Base-by-base conservation (phyloP, 2,329 filamentous ascomycete species). In the Cyphellophora europaea region DNA sequence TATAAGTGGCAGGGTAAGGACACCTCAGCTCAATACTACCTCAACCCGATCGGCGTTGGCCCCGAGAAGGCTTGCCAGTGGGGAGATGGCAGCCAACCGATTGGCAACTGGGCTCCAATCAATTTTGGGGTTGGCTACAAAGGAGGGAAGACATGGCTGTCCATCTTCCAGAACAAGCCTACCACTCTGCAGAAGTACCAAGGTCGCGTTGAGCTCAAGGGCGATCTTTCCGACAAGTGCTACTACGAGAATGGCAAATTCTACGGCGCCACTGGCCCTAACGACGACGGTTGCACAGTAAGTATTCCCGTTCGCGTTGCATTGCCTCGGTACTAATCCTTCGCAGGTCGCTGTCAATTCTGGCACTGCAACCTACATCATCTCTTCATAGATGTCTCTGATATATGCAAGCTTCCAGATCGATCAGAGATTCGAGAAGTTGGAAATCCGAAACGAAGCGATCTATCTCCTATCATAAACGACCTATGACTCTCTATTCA, bases 11-110 rank as follows among this genome's bases (percentile, higher is more conserved):
- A 84, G 52, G 74, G 74, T 50, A 72, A 72, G 58, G 51, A 65
- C 33, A 96, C 91, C 34, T 88, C 85, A 31, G 88, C 88, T 29
- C 91, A 96, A 65, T 96, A 94, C 73, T 98, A 98, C 58, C 74
- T 96, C 63, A 96, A 96, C 74, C 82, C 82, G 51, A 71, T 75
- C 49, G 87, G 86, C 41, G 67, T 82, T 35, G 51, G 62, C 12
- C 63, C 77, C 39, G 57, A 76, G 46, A 62, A 88, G 10, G 83
- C 75, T 33, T 98, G 91, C 65, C 62, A 72, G 39, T 96, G 91
- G 91, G 67, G 73, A 33, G 69, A 69, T 13, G 66, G 76, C 40
- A 78, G 58, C 36, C 53, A 65, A 39, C 62, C 68, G 44, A 58
- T 69, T 38, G 78, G 91, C 47, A 95, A 98, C 74, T 94, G 74